Conservation (phyloP, 192 early-diverging fungal species). For the Geosiphon pyriformis region DNA sequence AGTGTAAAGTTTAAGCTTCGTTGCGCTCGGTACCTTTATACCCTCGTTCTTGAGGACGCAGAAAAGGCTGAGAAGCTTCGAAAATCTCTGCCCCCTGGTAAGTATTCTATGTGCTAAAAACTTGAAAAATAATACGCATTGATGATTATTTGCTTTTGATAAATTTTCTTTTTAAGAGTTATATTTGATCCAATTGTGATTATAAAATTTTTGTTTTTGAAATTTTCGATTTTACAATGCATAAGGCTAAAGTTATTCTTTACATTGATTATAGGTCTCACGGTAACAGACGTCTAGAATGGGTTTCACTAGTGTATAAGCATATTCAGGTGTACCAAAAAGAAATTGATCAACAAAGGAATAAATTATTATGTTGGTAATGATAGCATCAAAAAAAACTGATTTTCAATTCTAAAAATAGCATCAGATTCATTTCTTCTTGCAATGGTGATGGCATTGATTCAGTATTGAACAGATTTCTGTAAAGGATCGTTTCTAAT, state of each 20-base stretch:
- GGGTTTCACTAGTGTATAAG: too few species aligned
- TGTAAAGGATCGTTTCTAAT: too few species aligned
- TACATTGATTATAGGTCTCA: constrained; percentile 6
- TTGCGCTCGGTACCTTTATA: constrained; percentile 98
- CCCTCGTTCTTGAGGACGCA: constrained; percentile 88
- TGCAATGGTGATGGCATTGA: too few species aligned
- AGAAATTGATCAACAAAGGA: too few species aligned
- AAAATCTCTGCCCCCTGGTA: constrained; percentile 92
- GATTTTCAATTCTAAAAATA: too few species aligned
- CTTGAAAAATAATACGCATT: too few species aligned
- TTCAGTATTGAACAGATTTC: too few species aligned
- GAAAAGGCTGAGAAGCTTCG: constrained; percentile 95
- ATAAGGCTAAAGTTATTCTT: background rate
- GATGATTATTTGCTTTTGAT: background rate
- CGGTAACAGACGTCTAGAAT: constrained; percentile 12
- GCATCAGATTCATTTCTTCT: too few species aligned
- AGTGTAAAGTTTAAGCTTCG: constrained; percentile 98
- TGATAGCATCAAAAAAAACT: too few species aligned
- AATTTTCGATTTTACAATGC: background rate
- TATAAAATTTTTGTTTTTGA: constrained; percentile 1
- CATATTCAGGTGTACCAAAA: too few species aligned
- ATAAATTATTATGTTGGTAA: too few species aligned
- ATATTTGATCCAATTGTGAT: background rate
- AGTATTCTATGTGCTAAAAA: constrained; percentile 10
- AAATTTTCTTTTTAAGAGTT: background rate